phyloP scores from a whole-genome alignment of 2,329 filamentous ascomycete species.

The Claviceps capensis region DNA sequence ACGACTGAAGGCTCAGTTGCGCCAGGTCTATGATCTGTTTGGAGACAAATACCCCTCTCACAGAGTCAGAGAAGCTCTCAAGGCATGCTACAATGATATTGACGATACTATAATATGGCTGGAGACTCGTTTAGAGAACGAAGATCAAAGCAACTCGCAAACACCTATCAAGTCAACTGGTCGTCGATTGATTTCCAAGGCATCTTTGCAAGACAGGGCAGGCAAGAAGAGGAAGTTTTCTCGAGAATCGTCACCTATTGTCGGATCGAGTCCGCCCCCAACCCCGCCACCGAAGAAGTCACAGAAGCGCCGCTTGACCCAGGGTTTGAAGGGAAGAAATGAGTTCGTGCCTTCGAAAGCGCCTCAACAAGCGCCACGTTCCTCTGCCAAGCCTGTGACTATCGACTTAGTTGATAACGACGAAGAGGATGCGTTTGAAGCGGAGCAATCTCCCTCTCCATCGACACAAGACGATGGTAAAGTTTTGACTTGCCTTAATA shows the following conservation, averaged over 20 bases:
- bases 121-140: conserved; percentile 7
- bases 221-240: conserved; percentile 6
- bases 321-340: conserved; percentile 19
- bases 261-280: conserved; percentile 17
- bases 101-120: conserved; percentile 23
- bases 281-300: conserved; percentile 9
- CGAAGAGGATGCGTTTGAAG: conserved; percentile 27
- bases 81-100: conserved; percentile 18
- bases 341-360: conserved; percentile 12
- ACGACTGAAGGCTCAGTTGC: conserved; percentile 20
- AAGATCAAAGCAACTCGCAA: neutral
- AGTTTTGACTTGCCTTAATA: conserved; percentile 74
- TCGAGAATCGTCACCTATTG: conserved; percentile 9
- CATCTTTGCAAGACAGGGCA: conserved; percentile 10
- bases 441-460: conserved; percentile 17
- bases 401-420: conserved; percentile 26
- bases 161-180: conserved; percentile 10
- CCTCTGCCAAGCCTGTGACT: conserved; percentile 20
- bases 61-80: conserved; percentile 20
- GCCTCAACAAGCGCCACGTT: conserved; percentile 12
- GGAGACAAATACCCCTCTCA: conserved; percentile 17
- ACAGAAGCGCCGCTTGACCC: conserved; percentile 20
- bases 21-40: conserved; percentile 24
- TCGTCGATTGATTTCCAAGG: conserved; percentile 20
- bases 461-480: conserved; percentile 21